Evolutionary conservation across 495 filamentous ascomycete species (phyloP).

Genomic region (Neurospora sp.): DNA sequence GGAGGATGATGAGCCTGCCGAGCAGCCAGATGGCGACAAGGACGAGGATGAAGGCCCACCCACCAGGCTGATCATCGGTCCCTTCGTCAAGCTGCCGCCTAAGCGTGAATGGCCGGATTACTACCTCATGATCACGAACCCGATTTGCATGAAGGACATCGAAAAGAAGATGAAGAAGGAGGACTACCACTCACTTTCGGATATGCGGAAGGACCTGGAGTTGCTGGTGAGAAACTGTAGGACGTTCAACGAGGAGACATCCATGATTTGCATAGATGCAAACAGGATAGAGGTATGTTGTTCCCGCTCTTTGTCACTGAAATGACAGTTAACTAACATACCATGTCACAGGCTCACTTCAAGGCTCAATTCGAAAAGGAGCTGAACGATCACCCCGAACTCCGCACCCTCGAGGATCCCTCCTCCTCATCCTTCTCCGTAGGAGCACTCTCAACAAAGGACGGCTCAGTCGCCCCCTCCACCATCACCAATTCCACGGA

Average conservation of each 20-base stretch:
- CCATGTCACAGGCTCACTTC: conserved; percentile 49
- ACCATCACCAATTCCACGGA: conserved; percentile 42
- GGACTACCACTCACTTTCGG: conserved; percentile 71
- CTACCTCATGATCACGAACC: conserved; percentile 81
- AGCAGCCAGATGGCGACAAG: conserved; percentile 17
- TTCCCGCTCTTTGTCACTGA: not conserved
- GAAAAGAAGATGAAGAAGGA: conserved; percentile 87
- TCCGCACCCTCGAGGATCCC: conserved; percentile 56
- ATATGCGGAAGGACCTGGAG: conserved; percentile 72
- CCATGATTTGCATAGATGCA: conserved; percentile 82
- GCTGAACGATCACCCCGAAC: conserved; percentile 59
- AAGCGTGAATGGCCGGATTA: conserved; percentile 84
- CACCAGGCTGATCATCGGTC: conserved; percentile 77
- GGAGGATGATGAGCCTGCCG: conserved; percentile 42
- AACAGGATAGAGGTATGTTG: conserved; percentile 74
- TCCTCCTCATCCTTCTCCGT: not conserved
- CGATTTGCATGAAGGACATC: conserved; percentile 90
- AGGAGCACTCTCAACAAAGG: conserved; percentile 36
- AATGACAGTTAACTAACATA: conserved; percentile 11
- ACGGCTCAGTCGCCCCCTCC: conserved; percentile 53
- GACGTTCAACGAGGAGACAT: conserved; percentile 92
- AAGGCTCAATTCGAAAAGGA: conserved; percentile 57
- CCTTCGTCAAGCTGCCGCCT: conserved; percentile 85
- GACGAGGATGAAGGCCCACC: conserved; percentile 28
- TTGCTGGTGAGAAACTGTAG: conserved; percentile 81